Evolutionary conservation across 2,329 filamentous ascomycete species (phyloP).

Genomic region (Trichoderma koningiopsis): DNA sequence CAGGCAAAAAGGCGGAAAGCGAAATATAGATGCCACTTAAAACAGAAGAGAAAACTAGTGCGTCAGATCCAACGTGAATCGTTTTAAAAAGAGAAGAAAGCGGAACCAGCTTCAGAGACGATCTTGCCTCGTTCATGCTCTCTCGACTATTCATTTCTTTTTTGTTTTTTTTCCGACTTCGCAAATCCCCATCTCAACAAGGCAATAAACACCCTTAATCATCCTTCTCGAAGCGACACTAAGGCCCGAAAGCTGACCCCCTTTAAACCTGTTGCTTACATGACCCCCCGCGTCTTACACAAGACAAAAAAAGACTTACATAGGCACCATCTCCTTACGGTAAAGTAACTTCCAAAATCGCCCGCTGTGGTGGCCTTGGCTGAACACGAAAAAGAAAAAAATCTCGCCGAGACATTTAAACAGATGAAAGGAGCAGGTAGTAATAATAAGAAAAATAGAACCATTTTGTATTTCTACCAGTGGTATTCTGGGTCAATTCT

Average conservation of each 20-base stretch:
- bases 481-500: neutral
- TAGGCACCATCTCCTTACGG: neutral
- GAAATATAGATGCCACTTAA: neutral
- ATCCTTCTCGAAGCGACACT: neutral
- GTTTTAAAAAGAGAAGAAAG: too few species aligned
- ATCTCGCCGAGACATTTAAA: neutral
- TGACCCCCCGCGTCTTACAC: neutral
- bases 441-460: neutral
- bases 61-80: neutral
- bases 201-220: neutral
- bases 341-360: neutral
- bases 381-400: neutral
- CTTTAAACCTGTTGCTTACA: neutral
- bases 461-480: slow-evolving; percentile 11
- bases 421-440: neutral
- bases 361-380: neutral
- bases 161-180: neutral
- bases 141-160: neutral
- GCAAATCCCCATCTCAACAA: neutral
- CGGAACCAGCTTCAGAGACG: too few species aligned
- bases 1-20: neutral
- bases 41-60: neutral
- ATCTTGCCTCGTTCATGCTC: neutral
- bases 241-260: neutral
- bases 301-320: neutral